These are phyloP conservation scores for Scedosporium apiospermum DNA, from an alignment of 2,329 filamentous ascomycete genomes.

Conservation along the genomic window DNA sequence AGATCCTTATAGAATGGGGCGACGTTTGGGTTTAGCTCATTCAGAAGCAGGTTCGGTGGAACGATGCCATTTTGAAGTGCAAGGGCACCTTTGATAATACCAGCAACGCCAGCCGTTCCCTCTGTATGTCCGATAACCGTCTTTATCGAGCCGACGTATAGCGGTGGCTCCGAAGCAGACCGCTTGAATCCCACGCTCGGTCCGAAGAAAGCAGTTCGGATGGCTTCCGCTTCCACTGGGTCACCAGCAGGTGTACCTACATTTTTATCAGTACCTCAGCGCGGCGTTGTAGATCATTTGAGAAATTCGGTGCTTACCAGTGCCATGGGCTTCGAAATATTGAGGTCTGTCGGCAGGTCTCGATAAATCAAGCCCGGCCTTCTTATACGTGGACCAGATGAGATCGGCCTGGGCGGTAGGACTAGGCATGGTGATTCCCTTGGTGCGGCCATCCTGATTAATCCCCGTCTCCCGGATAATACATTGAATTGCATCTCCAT, in stretches of 20 bases:
- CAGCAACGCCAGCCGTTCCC: slow-evolving; percentile 14
- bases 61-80: slow-evolving; percentile 14
- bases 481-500: slow-evolving; percentile 28
- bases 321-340: neutral
- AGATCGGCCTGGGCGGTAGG: slow-evolving; percentile 19
- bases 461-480: slow-evolving; percentile 23
- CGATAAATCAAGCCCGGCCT: slow-evolving; percentile 15
- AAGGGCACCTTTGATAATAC: slow-evolving; percentile 17
- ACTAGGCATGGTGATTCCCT: slow-evolving; percentile 29
- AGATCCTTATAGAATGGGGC: neutral
- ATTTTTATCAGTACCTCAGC: neutral
- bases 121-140: slow-evolving; percentile 18
- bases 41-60: slow-evolving; percentile 15
- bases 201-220: slow-evolving; percentile 12
- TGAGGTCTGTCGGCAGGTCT: slow-evolving; percentile 15
- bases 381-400: slow-evolving; percentile 21
- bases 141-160: slow-evolving; percentile 15
- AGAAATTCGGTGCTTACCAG: neutral
- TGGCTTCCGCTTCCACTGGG: slow-evolving; percentile 16
- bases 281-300: neutral
- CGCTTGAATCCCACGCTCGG: neutral
- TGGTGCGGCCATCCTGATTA: slow-evolving; percentile 28
- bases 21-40: slow-evolving; percentile 15
- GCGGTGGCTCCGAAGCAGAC: slow-evolving; percentile 20
- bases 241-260: slow-evolving; percentile 20